Conservation (phyloP, 1,284 basidiomycete genomes). For the Erythrobasidium hasegawianum region DNA sequence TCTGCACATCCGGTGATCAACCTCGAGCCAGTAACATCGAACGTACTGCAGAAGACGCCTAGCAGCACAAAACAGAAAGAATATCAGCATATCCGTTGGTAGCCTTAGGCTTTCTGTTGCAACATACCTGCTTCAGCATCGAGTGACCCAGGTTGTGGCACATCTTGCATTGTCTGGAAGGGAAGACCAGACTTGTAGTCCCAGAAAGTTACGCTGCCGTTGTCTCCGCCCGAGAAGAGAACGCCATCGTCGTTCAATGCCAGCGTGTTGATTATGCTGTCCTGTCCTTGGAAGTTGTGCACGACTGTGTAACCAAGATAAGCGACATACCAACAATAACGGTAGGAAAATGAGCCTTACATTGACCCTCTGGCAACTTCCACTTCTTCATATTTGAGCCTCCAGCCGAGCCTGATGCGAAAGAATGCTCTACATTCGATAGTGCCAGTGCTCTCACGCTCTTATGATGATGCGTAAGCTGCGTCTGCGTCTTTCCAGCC, state of each 20-base stretch:
- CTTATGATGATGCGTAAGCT: conserved; percentile 98
- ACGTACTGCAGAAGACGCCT: conserved; percentile 84
- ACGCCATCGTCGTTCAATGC: conserved; percentile 93
- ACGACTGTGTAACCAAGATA: neutral
- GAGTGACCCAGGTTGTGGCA: conserved; percentile 92
- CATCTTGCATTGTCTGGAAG: conserved; percentile 89
- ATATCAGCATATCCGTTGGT: neutral
- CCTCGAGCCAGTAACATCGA: conserved; percentile 90
- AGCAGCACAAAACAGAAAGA: too few species aligned
- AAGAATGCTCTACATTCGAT: conserved; percentile 93
- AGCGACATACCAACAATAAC: conserved; percentile 47
- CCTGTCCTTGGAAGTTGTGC: conserved; percentile 73
- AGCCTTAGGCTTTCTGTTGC: neutral
- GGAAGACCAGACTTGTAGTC: conserved; percentile 91
- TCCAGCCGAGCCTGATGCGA: conserved; percentile 88
- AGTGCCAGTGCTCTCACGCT: conserved; percentile 88
- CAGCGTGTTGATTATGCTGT: conserved; percentile 94
- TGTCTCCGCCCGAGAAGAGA: conserved; percentile 76
- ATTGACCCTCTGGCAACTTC: conserved; percentile 93
- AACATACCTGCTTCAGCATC: conserved; percentile 74
- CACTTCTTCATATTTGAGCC: conserved; percentile 99
- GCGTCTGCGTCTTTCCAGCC: conserved; percentile 87
- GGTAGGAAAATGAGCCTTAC: conserved; percentile 62
- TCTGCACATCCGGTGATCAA: conserved; percentile 95
- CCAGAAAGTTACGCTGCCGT: conserved; percentile 55